Percentiles rank a stretch among this genome's conserved stretches.
Conservation (phyloP, 352 stramenopile species). For the Pythium utonaiense region DNA sequence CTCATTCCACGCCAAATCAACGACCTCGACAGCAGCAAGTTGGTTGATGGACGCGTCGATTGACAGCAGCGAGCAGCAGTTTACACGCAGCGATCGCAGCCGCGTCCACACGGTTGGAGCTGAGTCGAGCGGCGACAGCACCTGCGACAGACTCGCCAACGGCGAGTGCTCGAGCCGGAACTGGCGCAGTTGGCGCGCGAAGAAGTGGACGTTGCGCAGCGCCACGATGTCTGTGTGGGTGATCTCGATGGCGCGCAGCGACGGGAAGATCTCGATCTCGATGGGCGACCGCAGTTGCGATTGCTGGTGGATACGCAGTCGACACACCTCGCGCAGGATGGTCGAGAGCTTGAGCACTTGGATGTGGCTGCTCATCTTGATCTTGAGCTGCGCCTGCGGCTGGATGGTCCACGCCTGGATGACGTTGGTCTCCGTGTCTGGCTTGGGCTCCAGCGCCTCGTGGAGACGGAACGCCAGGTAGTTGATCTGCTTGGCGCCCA, state of each 20-base stretch:
- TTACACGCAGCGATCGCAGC: constrained; percentile 58
- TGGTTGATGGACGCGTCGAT: constrained; percentile 59
- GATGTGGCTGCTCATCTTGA: constrained; percentile 75
- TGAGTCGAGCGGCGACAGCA: constrained; percentile 33
- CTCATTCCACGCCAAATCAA: constrained; percentile 75
- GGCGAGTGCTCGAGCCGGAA: constrained; percentile 69
- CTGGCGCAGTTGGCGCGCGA: constrained; percentile 58
- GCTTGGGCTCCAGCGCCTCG: constrained; percentile 68
- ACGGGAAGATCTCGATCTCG: constrained; percentile 84
- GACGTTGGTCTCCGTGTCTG: constrained; percentile 53
- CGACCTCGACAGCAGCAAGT: constrained; percentile 33
- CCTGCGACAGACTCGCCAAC: constrained; percentile 35
- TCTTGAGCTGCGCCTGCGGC: constrained; percentile 46
- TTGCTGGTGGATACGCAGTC: constrained; percentile 60
- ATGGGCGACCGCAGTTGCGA: constrained; percentile 34
- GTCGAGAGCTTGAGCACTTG: constrained; percentile 87
- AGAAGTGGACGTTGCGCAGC: constrained; percentile 62
- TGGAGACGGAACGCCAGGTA: constrained; percentile 65
- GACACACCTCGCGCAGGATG: constrained; percentile 67
- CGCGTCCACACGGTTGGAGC: constrained; percentile 31
- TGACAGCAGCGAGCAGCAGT: constrained; percentile 49
- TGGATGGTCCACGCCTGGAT: constrained; percentile 80
- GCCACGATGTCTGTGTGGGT: constrained; percentile 39
- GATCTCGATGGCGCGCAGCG: constrained; percentile 56
- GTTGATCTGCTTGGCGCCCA: constrained; percentile 66